Base-by-base conservation (phyloP, 257 asterid species). In the Catharanthus roseus region DNA sequence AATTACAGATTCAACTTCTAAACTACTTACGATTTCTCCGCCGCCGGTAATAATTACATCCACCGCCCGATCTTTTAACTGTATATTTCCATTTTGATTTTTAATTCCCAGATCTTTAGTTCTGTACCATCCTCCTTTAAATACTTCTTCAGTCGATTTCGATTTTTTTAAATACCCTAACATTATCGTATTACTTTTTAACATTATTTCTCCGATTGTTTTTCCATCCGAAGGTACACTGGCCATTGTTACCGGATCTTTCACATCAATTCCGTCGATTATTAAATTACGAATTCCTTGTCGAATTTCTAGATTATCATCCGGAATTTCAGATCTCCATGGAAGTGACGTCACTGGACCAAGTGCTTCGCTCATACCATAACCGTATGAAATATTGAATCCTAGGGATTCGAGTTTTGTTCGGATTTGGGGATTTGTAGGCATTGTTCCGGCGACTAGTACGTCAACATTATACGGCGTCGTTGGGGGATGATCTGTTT, bases 351-450 rank as follows among this genome's bases (percentile, higher is more conserved):
- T 81, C 18, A 82, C 82, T 0, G 91, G 89, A 9, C 97, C 95
- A 2, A 86, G 91, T 0, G 95, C 89, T 70, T 91, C 97, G 0
- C 88, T 89, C 78, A 91, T 81, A 13, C 96, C 96, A 44, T 87
- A 89, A 39, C 79, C 76, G 55, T 73, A 79, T 11, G 67, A 68
- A 1, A 91, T 69, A 1, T 13, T 61, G 75, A 91, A 87, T 1
- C 96, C 96, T 9, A 84, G 24, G 0, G 70, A 67, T 75, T 80
- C 85, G 69, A 89, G 80, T 75, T 79, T 75, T 15, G 8, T 51
- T 50, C 72, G 79, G 16, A 89, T 81, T 0, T 73, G 79, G 5
- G 71, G 29, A 1, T 80, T 83, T 0, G n/a, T n/a, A n/a, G 97
- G 97, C 54, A 89, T 80, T 23, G 80, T 71, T 2, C 88, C 95